These are phyloP conservation scores for Penicillium bovifimosum DNA, from an alignment of 495 filamentous ascomycete species.

Conservation along the genomic window DNA sequence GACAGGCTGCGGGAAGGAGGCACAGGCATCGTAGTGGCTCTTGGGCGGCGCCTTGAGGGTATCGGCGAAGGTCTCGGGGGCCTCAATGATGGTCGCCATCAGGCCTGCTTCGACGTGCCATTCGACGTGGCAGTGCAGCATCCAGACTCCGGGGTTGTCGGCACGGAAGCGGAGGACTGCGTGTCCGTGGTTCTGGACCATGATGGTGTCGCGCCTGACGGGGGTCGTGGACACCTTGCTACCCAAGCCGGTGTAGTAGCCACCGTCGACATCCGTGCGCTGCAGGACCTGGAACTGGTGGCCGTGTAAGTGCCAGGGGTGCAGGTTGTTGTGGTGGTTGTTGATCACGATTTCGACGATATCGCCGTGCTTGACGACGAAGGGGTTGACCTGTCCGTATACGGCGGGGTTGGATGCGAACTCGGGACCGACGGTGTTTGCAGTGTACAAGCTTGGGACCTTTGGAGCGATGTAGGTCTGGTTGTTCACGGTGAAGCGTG, in stretches of 20 bases:
- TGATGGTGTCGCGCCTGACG: slow-evolving; percentile 51
- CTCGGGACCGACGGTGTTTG: slow-evolving; percentile 38
- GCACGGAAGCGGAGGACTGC: slow-evolving; percentile 62
- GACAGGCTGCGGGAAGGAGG: slow-evolving; percentile 15
- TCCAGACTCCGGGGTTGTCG: slow-evolving; percentile 70
- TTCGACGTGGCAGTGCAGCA: slow-evolving; percentile 80
- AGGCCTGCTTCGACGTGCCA: slow-evolving; percentile 75
- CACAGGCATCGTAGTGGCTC: slow-evolving; percentile 21
- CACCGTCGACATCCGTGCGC: slow-evolving; percentile 39
- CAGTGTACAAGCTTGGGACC: slow-evolving; percentile 74
- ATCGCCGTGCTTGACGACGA: slow-evolving; percentile 44
- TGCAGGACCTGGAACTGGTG: slow-evolving; percentile 47
- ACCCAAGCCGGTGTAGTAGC: slow-evolving; percentile 32
- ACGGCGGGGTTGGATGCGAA: slow-evolving; percentile 48
- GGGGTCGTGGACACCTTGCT: slow-evolving; percentile 20
- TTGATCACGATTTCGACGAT: slow-evolving; percentile 60
- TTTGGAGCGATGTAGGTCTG: slow-evolving; percentile 51
- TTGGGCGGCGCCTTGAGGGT: slow-evolving; percentile 16
- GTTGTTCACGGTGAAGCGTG: slow-evolving; percentile 43
- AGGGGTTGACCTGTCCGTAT: slow-evolving; percentile 37
- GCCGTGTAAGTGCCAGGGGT: slow-evolving; percentile 65
- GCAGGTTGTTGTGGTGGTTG: slow-evolving; percentile 55
- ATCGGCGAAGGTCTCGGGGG: slow-evolving; percentile 24
- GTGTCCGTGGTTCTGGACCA: slow-evolving; percentile 50
- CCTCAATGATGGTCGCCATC: slow-evolving; percentile 64